These are phyloP conservation scores for Purshia tridentata DNA, from an alignment of 306 rosid species.

Conservation along the genomic window DNA sequence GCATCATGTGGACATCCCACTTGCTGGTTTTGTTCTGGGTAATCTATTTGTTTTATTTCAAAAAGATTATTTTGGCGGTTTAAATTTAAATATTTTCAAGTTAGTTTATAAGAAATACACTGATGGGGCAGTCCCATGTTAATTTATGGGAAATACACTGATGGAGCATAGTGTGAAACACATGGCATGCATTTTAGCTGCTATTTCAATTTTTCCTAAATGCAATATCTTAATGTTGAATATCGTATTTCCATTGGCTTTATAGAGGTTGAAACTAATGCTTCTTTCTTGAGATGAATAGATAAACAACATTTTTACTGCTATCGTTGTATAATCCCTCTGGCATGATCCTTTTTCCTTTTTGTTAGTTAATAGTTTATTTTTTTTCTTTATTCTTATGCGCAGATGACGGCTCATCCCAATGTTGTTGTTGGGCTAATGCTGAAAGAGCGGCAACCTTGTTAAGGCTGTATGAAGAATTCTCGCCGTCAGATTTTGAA, in stretches of 20 bases:
- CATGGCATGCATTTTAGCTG: no score
- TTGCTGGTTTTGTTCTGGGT: constrained; percentile 89
- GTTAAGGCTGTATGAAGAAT: constrained; percentile 62
- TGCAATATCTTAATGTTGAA: background rate
- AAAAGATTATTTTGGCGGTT: background rate
- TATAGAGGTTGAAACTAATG: background rate
- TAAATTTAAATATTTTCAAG: no score
- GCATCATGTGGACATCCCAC: constrained; percentile 59
- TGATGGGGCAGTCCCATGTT: no score
- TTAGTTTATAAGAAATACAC: no score
- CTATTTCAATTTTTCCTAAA: background rate
- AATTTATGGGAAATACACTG: no score
- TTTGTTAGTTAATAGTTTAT: background rate
- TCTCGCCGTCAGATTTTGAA: constrained; percentile 32
- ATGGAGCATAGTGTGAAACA: no score
- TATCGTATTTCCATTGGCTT: background rate
- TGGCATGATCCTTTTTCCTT: background rate
- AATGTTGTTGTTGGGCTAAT: constrained; percentile 81
- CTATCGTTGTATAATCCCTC: background rate
- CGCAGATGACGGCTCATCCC: constrained; percentile 86
- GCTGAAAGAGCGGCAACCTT: constrained; percentile 77
- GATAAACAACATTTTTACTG: background rate
- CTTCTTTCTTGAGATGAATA: background rate
- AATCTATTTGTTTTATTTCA: constrained; percentile 26
- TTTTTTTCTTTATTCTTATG: background rate